These are phyloP conservation scores for Solanum paucissectum DNA, from an alignment of 257 asterid species.

Conservation along the genomic window DNA sequence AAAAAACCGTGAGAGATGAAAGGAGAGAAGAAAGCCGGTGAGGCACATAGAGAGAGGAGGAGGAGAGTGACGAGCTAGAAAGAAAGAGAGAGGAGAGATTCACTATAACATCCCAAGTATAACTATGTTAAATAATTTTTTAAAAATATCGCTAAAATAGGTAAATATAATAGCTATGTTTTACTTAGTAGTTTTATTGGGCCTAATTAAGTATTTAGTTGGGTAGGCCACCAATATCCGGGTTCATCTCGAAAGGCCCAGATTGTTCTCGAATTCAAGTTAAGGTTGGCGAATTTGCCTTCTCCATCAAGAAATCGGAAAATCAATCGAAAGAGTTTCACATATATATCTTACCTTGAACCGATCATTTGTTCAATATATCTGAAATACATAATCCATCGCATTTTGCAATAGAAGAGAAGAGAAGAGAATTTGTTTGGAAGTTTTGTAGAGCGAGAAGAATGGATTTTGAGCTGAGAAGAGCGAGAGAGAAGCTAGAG, in stretches of 20 bases:
- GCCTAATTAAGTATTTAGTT: neutral
- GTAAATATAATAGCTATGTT: too few relatives aligned
- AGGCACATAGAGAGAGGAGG: neutral
- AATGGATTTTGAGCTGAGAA: constrained; percentile 88
- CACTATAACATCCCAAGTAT: too few relatives aligned
- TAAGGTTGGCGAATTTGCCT: constrained; percentile 6
- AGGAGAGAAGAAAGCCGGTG: neutral
- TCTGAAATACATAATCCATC: neutral
- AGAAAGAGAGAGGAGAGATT: neutral
- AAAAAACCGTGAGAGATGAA: neutral
- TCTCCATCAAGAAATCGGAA: constrained; percentile 27
- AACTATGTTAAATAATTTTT: too few relatives aligned
- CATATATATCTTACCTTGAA: neutral
- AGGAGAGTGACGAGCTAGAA: too few relatives aligned
- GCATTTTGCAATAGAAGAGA: neutral
- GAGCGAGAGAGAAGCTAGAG: constrained; percentile 87
- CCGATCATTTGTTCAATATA: neutral
- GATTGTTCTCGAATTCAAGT: constrained; percentile 17
- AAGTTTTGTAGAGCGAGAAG: neutral
- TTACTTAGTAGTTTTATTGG: neutral
- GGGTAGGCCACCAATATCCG: neutral
- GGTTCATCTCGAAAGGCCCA: constrained; percentile 21
- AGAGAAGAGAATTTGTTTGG: neutral
- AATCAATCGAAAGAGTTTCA: neutral
- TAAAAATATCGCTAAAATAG: too few relatives aligned